Conservation (phyloP, 305 asterid species). For the Nicotiana rustica region DNA sequence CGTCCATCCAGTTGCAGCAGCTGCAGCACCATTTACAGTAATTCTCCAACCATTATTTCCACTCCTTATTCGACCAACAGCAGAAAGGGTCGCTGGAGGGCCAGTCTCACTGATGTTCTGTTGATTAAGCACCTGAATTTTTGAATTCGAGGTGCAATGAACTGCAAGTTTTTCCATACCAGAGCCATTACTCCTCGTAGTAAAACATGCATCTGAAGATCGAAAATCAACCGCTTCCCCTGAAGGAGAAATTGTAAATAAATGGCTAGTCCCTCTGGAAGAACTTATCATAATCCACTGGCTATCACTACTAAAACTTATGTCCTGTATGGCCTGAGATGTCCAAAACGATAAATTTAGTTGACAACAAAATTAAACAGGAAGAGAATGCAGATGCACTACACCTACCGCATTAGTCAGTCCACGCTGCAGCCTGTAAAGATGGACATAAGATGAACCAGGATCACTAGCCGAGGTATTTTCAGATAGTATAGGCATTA, state of each 20-base stretch:
- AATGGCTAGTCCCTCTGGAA: slow-evolving; percentile 94
- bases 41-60: slow-evolving; percentile 75
- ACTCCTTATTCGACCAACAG: slow-evolving; percentile 68
- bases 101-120: slow-evolving; percentile 58
- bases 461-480: slow-evolving; percentile 39
- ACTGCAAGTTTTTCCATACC: slow-evolving; percentile 52
- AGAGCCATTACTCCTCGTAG: slow-evolving; percentile 49
- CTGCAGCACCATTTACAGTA: slow-evolving; percentile 84
- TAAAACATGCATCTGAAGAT: slow-evolving; percentile 51
- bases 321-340: slow-evolving; percentile 86
- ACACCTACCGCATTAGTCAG: slow-evolving; percentile 82
- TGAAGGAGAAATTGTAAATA: slow-evolving; percentile 77
- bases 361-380: background rate
- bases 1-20: slow-evolving; percentile 76
- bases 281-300: slow-evolving; percentile 87
- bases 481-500: slow-evolving; percentile 52
- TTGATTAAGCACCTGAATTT: slow-evolving; percentile 53
- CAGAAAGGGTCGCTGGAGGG: slow-evolving; percentile 55
- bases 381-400: slow-evolving; percentile 2
- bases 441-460: slow-evolving; percentile 63
- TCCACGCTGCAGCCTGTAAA: slow-evolving; percentile 89
- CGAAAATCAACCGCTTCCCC: slow-evolving; percentile 63
- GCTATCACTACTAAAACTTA: slow-evolving; percentile 84
- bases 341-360: background rate
- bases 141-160: slow-evolving; percentile 48